Base-by-base conservation (phyloP, 768 basidiomycete species). In the Termitomyces bulborhizus region DNA sequence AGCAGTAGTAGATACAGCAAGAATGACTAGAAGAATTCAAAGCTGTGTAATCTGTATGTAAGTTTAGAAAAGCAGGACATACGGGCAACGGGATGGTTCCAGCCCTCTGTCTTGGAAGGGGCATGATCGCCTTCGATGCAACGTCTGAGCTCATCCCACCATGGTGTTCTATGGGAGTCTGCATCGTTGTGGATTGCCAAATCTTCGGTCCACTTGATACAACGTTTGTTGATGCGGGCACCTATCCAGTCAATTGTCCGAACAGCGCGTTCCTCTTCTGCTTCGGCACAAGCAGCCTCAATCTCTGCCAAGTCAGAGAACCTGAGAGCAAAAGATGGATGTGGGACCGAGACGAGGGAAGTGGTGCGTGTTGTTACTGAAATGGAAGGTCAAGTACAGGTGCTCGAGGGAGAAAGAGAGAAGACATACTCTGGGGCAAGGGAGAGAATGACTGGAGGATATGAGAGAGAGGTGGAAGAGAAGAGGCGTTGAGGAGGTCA, bases 71-170 rank as follows among this genome's bases (percentile, higher is more conserved):
- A 39, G 46, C 12, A n/a, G n/a, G 42, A 78, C 88, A 55, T 65
- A 93, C 91, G 70, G 24, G 91, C 83, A 46, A 84, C 81, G 47
- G 91, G 91, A 70, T 93, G 91, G 63, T 92, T 93, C 91, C 91
- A 93, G 46, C 82, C 86, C 64, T 93, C 91, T 1, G 71, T 65
- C 64, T 76, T 84, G 34, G 80, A 81, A 9, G 91, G 91, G 9
- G 85, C 74, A 67, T 82, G 76, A 63, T 93, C 89, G 0, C 88
- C 89, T 65, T 93, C 86, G 1, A 79, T 76, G 67, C 91, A 93
- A 11, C 82, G 77, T 62, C 78, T 76, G 39, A 93, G 76, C 65
- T 93, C 91, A 59, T 90, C 86, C 91, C 91, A 93, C 91, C 91
- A 93, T 1, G 90, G 90, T 9, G 88, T 83, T 48, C 80, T 73